Evolutionary conservation across 2,329 filamentous ascomycete genomes (phyloP), one percentile per base, ranked within the genome.

Genomic region (Penicillium sp.): DNA sequence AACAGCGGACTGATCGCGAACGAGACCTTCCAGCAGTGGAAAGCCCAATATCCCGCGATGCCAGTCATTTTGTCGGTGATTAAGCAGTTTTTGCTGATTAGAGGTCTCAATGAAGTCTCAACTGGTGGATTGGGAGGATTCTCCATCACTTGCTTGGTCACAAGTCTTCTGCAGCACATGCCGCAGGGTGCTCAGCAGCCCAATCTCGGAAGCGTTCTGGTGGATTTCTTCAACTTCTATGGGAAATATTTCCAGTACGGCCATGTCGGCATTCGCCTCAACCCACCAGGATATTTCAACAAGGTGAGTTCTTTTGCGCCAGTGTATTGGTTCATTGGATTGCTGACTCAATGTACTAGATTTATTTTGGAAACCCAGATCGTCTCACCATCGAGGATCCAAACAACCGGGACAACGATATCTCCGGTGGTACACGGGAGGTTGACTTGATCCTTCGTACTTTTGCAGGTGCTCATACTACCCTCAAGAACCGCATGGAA

Each of bases 71-170:
- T 96, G 36, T 88, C 91, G 0, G 71, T 97, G 24, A 83, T 99
- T 75, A 99, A 99, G 77, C 94, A 99, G 62, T 92, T 95, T 56
- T 79, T 99, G 24, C 81, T 89, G 36, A 95, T 99, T 85, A 86
- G 92, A 57, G 90, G 88, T 1, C 79, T 97, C 49, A 97, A 97
- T 64, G 94, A 99, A 72, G 92, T 96, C 4, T 89, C 90, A 39
- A 90, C 86, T 57, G 94, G 94, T 52, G 94, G 94, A 2, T 86
- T 99, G 49, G 94, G 94, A 50, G 94, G 94, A 2, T 97, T 97
- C 70, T 91, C 92, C 1, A 89, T 96, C 60, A 97, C 93, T 52
- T 99, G 94, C 77, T 81, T 99, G 58, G 90, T 97, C 5, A 90
- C 94, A 55, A 94, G 90, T 77, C 86, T 96, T 73, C 77, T 97